These are phyloP conservation scores for Esteya vermicola DNA, from an alignment of 2,329 filamentous ascomycete genomes.

Conservation along the genomic window DNA sequence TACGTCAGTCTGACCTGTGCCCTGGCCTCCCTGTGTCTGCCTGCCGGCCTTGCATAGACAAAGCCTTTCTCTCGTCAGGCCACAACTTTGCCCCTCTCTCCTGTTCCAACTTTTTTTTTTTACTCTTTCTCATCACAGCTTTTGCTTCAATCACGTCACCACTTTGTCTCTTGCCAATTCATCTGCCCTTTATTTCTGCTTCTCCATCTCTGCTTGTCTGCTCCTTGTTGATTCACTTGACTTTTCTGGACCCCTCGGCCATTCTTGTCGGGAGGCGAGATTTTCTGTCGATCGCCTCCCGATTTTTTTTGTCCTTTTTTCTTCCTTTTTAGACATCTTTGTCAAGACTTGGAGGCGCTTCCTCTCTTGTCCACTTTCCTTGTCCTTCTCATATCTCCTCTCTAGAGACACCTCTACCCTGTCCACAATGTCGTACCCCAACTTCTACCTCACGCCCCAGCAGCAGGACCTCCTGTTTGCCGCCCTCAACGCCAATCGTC, in stretches of 20 bases:
- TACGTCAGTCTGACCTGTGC: no score
- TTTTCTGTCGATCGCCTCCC: constrained; percentile 2
- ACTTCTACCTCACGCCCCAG: constrained; percentile 57
- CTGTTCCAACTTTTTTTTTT: no score
- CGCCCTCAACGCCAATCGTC: constrained; percentile 58
- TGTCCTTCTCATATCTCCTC: not conserved
- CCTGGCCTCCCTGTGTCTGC: no score
- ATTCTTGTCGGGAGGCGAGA: constrained; percentile 1
- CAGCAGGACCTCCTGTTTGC: constrained; percentile 65
- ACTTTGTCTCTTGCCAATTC: no score
- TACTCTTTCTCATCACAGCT: not conserved
- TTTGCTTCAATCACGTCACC: not conserved
- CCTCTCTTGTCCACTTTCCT: not conserved
- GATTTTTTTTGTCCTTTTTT: not conserved
- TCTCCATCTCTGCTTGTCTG: not conserved
- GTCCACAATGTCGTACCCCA: constrained; percentile 18
- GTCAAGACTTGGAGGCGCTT: not conserved
- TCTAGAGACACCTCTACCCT: not conserved
- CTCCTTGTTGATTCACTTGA: not conserved
- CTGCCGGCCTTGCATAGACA: constrained; percentile 6
- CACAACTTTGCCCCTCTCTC: constrained; percentile 4
- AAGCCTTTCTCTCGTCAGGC: constrained; percentile 7
- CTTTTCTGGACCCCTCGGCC: not conserved
- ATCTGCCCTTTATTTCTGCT: not conserved
- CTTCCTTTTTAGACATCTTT: not conserved